Conservation (phyloP, 192 early-diverging fungal species). For the Coemansia sp. region DNA sequence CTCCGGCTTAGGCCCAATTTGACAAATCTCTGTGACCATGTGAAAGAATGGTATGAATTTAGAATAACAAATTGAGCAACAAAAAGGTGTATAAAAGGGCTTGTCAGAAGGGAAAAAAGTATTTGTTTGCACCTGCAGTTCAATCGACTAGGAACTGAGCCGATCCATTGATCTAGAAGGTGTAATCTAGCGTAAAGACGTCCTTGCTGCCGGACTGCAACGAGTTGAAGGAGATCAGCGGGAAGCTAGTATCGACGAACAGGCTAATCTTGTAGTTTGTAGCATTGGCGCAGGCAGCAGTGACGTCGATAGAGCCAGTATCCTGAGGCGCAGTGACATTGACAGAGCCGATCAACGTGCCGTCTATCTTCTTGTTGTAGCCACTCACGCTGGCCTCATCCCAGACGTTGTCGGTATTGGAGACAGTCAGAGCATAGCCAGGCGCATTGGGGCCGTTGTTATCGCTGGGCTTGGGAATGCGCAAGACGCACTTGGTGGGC, state of each 20-base stretch:
- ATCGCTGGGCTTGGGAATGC: conserved; percentile 27
- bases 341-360: conserved; percentile 21
- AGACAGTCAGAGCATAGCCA: conserved; percentile 23
- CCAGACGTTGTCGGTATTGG: conserved; percentile 42
- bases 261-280: conserved; percentile 36
- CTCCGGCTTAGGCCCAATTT: too few relatives aligned
- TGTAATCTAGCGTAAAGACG: conserved; percentile 28
- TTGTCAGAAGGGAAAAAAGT: too few relatives aligned
- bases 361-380: conserved; percentile 29
- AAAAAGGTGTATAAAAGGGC: too few relatives aligned
- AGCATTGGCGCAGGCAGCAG: conserved; percentile 28
- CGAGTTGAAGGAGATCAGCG: conserved; percentile 40
- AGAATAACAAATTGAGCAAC: too few relatives aligned
- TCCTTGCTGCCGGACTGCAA: conserved; percentile 42
- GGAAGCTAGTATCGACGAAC: conserved; percentile 35
- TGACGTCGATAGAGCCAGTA: conserved; percentile 25
- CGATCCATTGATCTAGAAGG: background rate
- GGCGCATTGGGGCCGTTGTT: conserved; percentile 9
- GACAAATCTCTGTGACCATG: too few relatives aligned
- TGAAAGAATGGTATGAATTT: too few relatives aligned
- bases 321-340: conserved; percentile 4
- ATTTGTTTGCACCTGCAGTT: too few relatives aligned
- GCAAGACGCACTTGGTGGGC: conserved; percentile 28
- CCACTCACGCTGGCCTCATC: conserved; percentile 47
- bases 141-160: too few relatives aligned